A percentile compares a stretch with the other conserved stretches of the same genome.
Conservation (phyloP, 2,329 filamentous ascomycete genomes). For the Aspergillus ibericus region DNA sequence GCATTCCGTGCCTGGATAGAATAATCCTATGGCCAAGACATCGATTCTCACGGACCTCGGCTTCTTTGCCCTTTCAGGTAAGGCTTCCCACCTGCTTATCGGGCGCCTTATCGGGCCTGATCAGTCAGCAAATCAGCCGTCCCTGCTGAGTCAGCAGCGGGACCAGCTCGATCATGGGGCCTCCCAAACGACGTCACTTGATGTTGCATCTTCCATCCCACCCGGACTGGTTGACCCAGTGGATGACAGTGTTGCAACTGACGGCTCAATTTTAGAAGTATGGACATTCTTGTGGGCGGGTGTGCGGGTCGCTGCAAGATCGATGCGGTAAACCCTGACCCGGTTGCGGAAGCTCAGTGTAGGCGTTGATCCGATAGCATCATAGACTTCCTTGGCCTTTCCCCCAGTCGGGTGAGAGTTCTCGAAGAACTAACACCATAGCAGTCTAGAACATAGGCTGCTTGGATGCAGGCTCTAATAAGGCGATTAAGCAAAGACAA, state of each 20-base stretch:
- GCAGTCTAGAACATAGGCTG: background rate
- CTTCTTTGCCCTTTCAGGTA: conserved; percentile 10
- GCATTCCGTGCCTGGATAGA: background rate
- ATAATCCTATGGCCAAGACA: background rate
- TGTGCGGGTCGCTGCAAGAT: background rate
- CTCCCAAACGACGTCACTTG: conserved; percentile 2
- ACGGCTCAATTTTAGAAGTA: background rate
- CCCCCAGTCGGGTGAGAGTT: background rate
- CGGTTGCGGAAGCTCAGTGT: conserved; percentile 28
- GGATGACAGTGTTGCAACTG: background rate
- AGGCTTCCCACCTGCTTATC: conserved; percentile 13
- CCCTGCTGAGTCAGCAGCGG: background rate
- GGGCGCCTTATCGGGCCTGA: background rate
- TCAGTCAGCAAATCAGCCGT: background rate
- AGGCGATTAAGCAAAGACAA: background rate
- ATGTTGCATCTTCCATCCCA: background rate
- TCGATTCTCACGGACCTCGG: conserved; percentile 14
- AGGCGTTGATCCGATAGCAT: conserved; percentile 9
- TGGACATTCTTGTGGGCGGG: background rate
- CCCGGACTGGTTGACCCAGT: background rate
- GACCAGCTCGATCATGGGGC: background rate
- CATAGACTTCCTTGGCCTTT: conserved; percentile 9
- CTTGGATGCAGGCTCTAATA: conserved; percentile 9
- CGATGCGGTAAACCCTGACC: conserved; percentile 26
- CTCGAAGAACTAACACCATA: background rate